Base-by-base conservation (phyloP, 345 rosid genomes). In the Eucalyptus cloeziana region DNA sequence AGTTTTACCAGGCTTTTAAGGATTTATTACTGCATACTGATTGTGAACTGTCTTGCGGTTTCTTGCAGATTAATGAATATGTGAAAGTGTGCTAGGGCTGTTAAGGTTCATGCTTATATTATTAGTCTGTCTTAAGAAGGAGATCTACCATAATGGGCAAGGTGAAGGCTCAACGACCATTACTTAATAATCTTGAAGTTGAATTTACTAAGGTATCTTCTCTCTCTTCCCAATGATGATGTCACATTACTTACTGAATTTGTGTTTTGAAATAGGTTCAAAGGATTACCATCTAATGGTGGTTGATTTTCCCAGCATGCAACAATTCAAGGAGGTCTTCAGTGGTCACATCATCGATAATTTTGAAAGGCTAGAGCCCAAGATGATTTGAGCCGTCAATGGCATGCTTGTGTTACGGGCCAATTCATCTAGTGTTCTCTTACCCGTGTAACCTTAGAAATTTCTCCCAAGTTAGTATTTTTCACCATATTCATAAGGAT, bases 131-230 rank as follows among this genome's bases (percentile, higher is more conserved):
- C 99, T 97, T 21, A 40, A 54, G 92, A 97, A 95, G 92, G 99
- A 94, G 92, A 98, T 98, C 98, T 54, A 89, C 96, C 56, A 92
- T 97, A 96, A 94, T 98, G 96, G 99, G 99, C 24, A 97, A 97
- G 93, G 92, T 97, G 49, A 97, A 95, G 93, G 93, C 97, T 89
- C 99, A 97, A 85, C 97, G 95, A 87, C 92, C 94, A 37, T 96
- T 97, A 10, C 91, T 95, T 25, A 96, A 98, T 88, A 97, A 93
- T 91, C 96, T 97, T 25, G 92, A 93, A 92, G 94, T 93, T 19
- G 97, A 95, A 92, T 98, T 96, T 88, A 95, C 91, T 37, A 98
- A 98, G 99, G 96, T 95, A 44, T 67, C 56, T 86, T 87, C 87
- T 44, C 15, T 86, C 79, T 56, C 62, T 56, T 56, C 62, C 62